Base-by-base conservation (phyloP, 164 flowering plant genomes). In the Magnolia changhungtana region DNA sequence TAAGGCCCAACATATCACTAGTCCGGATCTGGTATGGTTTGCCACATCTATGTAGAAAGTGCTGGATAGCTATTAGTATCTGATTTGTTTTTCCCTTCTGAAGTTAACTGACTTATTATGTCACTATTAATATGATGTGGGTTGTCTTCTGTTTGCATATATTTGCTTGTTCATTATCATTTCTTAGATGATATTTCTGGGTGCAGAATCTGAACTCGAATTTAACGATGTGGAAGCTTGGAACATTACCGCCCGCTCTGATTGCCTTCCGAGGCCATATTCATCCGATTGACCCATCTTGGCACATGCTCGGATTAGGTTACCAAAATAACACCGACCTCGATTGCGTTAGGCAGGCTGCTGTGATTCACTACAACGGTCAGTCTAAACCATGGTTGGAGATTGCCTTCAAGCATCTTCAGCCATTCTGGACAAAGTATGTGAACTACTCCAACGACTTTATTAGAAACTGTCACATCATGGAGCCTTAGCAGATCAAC, bases 231-330 rank as follows among this genome's bases (percentile, higher is more conserved):
- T 96, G 99, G 98, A 93, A 90, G 82, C 93, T 96, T 69, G 98
- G 99, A 74, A 94, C 98, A 31, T 79, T 96, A 45, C 99, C 98
- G n/a, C 99, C 99, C n/a, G 97, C 98, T 74, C 83, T 96, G 74
- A 91, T 96, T 73, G 98, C 99, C 70, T 96, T 96, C 78, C 88
- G 73, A 80, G 98, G 95, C 51, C 87, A 94, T 77, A 90, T 96
- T 74, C 98, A 92, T 37, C 88, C 97, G 13, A 94, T 96, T n/a
- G 99, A 96, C 69, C 89, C 99, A 24, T 89, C 91, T 2, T 96
- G 99, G 99, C 99, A 96, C 84, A 81, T 96, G 93, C 96, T 96
- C 59, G 99, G 99, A 16, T 85, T 96, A 85, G 99, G 99, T n/a
- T 96, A 96, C 77, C 99, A 96, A 83, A 89, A 85, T 72, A 90